Evolutionary conservation across 441 rosid species (phyloP).

Genomic region (Mallotus repandus): DNA sequence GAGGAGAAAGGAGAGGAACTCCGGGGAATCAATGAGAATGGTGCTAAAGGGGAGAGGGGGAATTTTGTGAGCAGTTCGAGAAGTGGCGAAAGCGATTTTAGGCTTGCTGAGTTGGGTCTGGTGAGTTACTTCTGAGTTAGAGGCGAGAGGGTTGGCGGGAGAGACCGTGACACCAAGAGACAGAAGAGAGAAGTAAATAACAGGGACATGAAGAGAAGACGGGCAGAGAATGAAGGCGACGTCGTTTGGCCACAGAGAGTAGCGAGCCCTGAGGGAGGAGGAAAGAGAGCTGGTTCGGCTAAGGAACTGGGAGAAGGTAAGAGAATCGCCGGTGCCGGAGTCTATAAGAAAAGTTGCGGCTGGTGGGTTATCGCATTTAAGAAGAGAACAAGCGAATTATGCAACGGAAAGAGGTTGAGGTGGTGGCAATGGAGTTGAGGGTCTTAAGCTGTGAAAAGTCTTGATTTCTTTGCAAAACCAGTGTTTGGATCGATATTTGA

Average conservation of each 20-base stretch:
- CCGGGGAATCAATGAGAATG: slow-evolving; percentile 72
- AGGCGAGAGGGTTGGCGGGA: slow-evolving; percentile 74
- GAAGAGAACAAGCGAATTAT: slow-evolving; percentile 51
- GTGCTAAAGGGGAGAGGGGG: slow-evolving; percentile 46
- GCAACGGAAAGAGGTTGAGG: slow-evolving; percentile 54
- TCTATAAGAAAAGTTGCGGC: slow-evolving; percentile 39
- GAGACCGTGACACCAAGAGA: slow-evolving; percentile 63
- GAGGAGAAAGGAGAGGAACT: slow-evolving; percentile 49
- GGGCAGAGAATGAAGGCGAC: slow-evolving; percentile 74
- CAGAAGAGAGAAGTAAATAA: slow-evolving; percentile 75
- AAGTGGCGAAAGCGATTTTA: slow-evolving; percentile 69
- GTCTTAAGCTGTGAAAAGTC: slow-evolving; percentile 47
- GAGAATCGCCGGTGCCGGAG: slow-evolving; percentile 40
- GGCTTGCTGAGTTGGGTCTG: slow-evolving; percentile 60
- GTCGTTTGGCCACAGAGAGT: slow-evolving; percentile 43
- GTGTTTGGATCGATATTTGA: slow-evolving; percentile 38
- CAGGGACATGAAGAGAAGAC: slow-evolving; percentile 58
- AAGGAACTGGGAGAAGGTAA: slow-evolving; percentile 52
- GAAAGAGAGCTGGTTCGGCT: slow-evolving; percentile 46
- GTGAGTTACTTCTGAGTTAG: slow-evolving; percentile 58
- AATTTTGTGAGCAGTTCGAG: slow-evolving; percentile 47
- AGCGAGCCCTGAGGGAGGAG: slow-evolving; percentile 34
- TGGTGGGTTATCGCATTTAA: slow-evolving; percentile 36
- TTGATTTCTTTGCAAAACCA: slow-evolving; percentile 49
- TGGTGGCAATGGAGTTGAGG: slow-evolving; percentile 51